Base-by-base conservation (phyloP, 202 grass and related monocot species). In the Cymbopogon flexuosus region DNA sequence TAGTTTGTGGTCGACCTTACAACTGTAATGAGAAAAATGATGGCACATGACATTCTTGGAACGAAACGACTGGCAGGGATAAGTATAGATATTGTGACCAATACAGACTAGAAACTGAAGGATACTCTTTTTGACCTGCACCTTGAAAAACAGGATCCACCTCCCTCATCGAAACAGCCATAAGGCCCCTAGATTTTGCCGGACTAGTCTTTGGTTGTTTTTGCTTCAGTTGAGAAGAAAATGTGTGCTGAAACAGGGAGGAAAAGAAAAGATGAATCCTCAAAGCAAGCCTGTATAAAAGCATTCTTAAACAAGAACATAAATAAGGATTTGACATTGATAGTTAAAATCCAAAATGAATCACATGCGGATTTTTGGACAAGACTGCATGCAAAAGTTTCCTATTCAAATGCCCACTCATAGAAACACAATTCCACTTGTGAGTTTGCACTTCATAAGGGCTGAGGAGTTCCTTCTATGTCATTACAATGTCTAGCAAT, bases 51-150 rank as follows among this genome's bases (percentile, higher is more conserved):
- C 39, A 67, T 35, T 75, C 34, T 2, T 76, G 63, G 47, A 70
- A 88, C 24, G 12, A 87, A 64, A 57, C n/a, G 5, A 68, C 1
- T 22, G 12, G 68, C 34, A 42, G 37, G 62, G 31, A 45, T 22
- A 89, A n/a, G 16, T 60, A 14, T 62, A 72, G 22, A 60, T 19
- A 80, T 79, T 67, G 52, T 76, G 57, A 71, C 37, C 21, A 3
- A 13, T 74, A 70, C 18, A 51, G 68, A 81, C 43, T 56, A 80
- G 18, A 67, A 85, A 80, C 10, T 82, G 63, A 89, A 82, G 94
- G 92, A 97, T 97, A 97, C 94, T 91, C 81, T 78, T 97, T 97
- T 88, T 93, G 94, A 39, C 92, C 94, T 30, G 86, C 86, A 13
- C 92, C 90, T 76, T 94, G 91, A 85, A 97, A 97, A 62, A 89